These are phyloP conservation scores for Monosporascus sp. DNA, from an alignment of 2,329 filamentous ascomycete species.

Conservation along the genomic window DNA sequence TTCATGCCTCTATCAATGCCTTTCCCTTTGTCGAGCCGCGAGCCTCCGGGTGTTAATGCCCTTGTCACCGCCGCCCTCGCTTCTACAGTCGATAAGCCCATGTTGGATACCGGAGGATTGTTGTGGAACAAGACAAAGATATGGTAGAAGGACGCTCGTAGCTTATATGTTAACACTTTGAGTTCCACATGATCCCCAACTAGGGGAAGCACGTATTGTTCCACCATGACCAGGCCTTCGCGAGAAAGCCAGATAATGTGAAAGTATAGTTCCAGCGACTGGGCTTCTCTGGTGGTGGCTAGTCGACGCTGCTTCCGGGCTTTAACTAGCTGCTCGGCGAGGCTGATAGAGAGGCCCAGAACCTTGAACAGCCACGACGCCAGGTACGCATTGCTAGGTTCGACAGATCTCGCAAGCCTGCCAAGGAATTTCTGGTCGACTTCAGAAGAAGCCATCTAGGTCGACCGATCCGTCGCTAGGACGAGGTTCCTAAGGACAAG, in stretches of 20 bases:
- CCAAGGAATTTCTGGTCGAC: constrained; percentile 97
- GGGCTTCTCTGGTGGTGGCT: constrained; percentile 72
- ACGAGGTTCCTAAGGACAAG: constrained; percentile 1
- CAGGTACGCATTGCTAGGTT: constrained; percentile 71
- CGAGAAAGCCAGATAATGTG: constrained; percentile 95
- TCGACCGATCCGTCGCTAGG: neutral
- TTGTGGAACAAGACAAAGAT: constrained; percentile 97
- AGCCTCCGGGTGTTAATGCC: constrained; percentile 7
- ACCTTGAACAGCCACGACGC: constrained; percentile 84
- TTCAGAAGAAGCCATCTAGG: constrained; percentile 84
- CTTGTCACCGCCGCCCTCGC: neutral
- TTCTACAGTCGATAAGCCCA: constrained; percentile 36
- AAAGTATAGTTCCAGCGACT: constrained; percentile 73
- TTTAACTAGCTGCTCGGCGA: constrained; percentile 76
- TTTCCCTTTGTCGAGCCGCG: constrained; percentile 42
- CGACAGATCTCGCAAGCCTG: constrained; percentile 76
- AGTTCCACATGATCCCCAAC: constrained; percentile 74
- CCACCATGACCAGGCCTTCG: constrained; percentile 83
- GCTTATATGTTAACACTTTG: constrained; percentile 84
- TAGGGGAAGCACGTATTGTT: constrained; percentile 82
- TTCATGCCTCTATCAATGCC: constrained; percentile 41
- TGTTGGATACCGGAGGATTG: constrained; percentile 67
- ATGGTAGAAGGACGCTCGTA: constrained; percentile 91
- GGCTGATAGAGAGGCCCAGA: constrained; percentile 81
- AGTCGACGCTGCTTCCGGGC: constrained; percentile 78